These are phyloP conservation scores for Podospora australis DNA, from an alignment of 495 filamentous ascomycete species.

Conservation along the genomic window DNA sequence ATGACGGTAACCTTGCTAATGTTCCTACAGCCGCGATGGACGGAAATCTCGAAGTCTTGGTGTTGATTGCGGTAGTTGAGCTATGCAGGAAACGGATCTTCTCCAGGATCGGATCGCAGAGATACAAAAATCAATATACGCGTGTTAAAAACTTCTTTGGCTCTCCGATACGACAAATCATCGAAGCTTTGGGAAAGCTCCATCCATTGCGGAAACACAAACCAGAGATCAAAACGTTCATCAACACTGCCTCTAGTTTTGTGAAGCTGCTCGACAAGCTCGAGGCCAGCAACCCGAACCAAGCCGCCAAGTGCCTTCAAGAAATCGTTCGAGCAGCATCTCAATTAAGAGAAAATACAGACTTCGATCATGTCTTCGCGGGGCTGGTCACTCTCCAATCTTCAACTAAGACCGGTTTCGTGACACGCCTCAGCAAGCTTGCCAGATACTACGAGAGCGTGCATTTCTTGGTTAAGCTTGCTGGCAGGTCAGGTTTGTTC, in stretches of 20 bases:
- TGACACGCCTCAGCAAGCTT: slow-evolving; percentile 29
- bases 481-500: slow-evolving; percentile 22
- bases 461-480: slow-evolving; percentile 22
- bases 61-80: slow-evolving; percentile 28
- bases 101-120: slow-evolving; percentile 13
- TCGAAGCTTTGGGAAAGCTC: slow-evolving; percentile 1
- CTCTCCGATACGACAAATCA: neutral
- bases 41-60: slow-evolving; percentile 19
- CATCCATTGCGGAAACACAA: neutral
- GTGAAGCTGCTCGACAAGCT: neutral
- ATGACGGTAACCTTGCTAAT: too few relatives aligned
- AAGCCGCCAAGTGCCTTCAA: neutral
- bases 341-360: neutral
- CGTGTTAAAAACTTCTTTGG: slow-evolving; percentile 6
- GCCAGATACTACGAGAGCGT: slow-evolving; percentile 30
- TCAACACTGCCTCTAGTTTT: neutral
- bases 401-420: slow-evolving; percentile 10
- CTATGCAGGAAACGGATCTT: slow-evolving; percentile 34
- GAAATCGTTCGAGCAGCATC: slow-evolving; percentile 2
- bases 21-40: too few relatives aligned
- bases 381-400: slow-evolving; percentile 12
- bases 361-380: slow-evolving; percentile 10
- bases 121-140: neutral
- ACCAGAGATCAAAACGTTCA: neutral
- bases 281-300: neutral